These are phyloP conservation scores for Diaporthe aspalathi DNA, from an alignment of 2,329 filamentous ascomycete species.

Conservation along the genomic window DNA sequence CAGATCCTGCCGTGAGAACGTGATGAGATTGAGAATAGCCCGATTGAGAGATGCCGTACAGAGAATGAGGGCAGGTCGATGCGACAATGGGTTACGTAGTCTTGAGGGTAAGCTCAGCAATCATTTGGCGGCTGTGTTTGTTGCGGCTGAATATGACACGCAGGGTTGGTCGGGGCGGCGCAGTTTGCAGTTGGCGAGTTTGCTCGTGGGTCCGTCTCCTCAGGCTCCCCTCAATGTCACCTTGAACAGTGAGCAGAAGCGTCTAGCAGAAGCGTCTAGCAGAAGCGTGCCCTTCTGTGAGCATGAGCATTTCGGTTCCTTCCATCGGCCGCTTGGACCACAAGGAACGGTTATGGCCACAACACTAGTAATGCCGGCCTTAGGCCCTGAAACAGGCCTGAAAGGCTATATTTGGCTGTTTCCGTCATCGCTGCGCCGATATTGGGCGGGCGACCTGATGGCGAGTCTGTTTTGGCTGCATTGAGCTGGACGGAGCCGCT, in stretches of 20 bases:
- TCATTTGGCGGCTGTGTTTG: conserved; percentile 19
- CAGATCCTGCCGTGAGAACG: background rate
- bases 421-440: background rate
- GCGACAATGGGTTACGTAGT: background rate
- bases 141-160: conserved; percentile 3
- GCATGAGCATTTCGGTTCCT: background rate
- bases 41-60: background rate
- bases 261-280: too few relatives aligned
- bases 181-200: conserved; percentile 6
- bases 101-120: background rate
- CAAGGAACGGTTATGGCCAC: background rate
- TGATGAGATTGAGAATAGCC: background rate
- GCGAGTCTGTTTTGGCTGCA: background rate
- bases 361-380: conserved; percentile 3
- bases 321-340: background rate
- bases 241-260: conserved; percentile 3
- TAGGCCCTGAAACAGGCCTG: conserved; percentile 26
- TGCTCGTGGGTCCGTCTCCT: background rate
- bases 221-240: conserved; percentile 7
- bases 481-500: background rate
- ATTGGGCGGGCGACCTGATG: background rate
- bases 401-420: conserved; percentile 18
- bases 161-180: conserved; percentile 1
- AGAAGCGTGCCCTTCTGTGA: background rate
- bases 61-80: background rate